Conservation (phyloP, 73 alveolate genomes). For the Tetrahymena malaccensis region DNA sequence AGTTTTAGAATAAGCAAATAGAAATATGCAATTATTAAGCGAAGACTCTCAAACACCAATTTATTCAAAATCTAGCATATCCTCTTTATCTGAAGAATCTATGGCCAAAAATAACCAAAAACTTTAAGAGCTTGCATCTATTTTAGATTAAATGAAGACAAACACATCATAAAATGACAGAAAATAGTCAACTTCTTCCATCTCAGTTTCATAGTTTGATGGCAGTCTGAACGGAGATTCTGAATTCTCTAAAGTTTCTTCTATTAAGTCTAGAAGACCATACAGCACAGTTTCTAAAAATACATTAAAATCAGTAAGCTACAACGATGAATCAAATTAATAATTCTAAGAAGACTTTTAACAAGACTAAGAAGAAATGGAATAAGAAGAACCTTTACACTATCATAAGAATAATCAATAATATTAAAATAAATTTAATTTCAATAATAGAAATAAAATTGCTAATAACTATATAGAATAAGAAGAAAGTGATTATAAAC, state of each 20-base stretch:
- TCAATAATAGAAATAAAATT: not conserved
- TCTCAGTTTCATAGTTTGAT: not conserved
- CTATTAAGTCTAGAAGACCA: not conserved
- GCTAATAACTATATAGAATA: not conserved
- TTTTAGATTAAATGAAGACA: not conserved
- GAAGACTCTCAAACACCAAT: not conserved
- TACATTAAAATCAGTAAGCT: not conserved
- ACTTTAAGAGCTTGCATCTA: not conserved
- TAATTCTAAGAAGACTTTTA: not conserved
- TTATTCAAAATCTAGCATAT: not conserved
- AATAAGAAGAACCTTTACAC: not conserved
- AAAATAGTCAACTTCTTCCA: not conserved
- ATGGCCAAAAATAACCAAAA: not conserved
- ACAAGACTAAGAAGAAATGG: not conserved
- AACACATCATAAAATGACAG: not conserved
- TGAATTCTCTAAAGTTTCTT: not conserved
- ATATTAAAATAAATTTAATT: not conserved
- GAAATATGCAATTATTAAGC: not conserved
- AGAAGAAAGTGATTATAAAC: not conserved
- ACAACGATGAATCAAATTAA: not conserved
- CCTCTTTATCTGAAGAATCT: not conserved
- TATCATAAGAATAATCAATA: not conserved
- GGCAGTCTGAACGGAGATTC: not conserved
- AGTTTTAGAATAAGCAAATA: not conserved
- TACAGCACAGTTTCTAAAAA: not conserved